Percentiles rank a stretch among this genome's conserved stretches.
These are phyloP conservation scores for Colletotrichum noveboracense DNA, from an alignment of 2,329 filamentous ascomycete genomes.

Conservation along the genomic window DNA sequence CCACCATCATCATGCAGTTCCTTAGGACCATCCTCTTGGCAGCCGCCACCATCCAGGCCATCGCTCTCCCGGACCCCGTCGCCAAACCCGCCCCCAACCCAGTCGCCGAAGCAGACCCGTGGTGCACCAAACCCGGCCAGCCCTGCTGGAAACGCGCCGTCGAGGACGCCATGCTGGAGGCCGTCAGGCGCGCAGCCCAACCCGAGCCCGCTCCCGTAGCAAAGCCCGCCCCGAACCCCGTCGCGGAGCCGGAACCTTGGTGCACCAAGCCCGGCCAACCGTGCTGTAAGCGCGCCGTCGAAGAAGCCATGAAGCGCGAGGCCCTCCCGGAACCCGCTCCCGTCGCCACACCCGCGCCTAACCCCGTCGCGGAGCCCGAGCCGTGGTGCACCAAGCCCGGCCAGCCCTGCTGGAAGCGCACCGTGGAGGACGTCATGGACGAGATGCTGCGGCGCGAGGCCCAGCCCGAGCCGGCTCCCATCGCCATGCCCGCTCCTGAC, in stretches of 20 bases:
- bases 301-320: not conserved
- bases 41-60: slow-evolving; percentile 30
- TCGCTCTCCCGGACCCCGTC: slow-evolving; percentile 22
- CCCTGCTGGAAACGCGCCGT: slow-evolving; percentile 7
- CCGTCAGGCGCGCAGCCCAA: slow-evolving; percentile 10
- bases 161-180: slow-evolving; percentile 19
- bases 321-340: not conserved
- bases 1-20: slow-evolving; percentile 30
- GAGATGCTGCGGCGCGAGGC: not conserved
- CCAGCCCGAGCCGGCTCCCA: slow-evolving; percentile 26
- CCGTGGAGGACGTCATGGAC: slow-evolving; percentile 22
- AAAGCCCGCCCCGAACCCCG: not conserved
- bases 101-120: slow-evolving; percentile 27
- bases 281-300: not conserved
- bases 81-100: not conserved
- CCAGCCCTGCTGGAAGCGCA: slow-evolving; percentile 7
- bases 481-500: not conserved
- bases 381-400: slow-evolving; percentile 29
- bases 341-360: not conserved
- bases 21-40: slow-evolving; percentile 27
- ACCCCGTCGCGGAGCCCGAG: slow-evolving; percentile 20
- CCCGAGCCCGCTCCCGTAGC: slow-evolving; percentile 16
- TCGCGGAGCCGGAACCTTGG: slow-evolving; percentile 21
- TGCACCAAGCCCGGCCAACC: slow-evolving; percentile 25
- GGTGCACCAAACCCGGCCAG: slow-evolving; percentile 27